A percentile compares a stretch with the other conserved stretches of the same genome.
Conservation (phyloP, 306 rosid species). For the Hippophae rhamnoides region DNA sequence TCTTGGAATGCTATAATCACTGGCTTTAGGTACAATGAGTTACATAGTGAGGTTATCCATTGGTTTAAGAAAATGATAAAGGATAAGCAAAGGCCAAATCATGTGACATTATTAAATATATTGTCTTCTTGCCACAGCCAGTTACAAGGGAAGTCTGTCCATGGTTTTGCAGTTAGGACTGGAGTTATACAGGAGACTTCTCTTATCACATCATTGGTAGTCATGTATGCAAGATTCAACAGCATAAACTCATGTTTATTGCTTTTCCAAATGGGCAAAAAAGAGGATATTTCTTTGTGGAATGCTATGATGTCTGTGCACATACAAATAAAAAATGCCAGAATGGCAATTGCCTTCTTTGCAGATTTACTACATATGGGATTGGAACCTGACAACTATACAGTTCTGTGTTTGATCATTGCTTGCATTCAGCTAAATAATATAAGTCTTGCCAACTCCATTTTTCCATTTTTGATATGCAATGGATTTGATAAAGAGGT, state of each 20-base stretch:
- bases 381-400: slow-evolving; percentile 25
- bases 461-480: slow-evolving; percentile 7
- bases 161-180: slow-evolving; percentile 16
- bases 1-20: slow-evolving; percentile 32
- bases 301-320: slow-evolving; percentile 22
- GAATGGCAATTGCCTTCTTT: slow-evolving; percentile 13
- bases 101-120: slow-evolving; percentile 19
- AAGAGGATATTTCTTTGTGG: slow-evolving; percentile 27
- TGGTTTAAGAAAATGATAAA: slow-evolving; percentile 18
- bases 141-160: slow-evolving; percentile 29
- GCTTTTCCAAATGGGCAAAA: slow-evolving; percentile 16
- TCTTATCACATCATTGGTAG: slow-evolving; percentile 22
- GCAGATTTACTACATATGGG: slow-evolving; percentile 15
- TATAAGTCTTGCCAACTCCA: slow-evolving; percentile 9
- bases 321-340: slow-evolving; percentile 10
- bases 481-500: slow-evolving; percentile 22
- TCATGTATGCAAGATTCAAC: slow-evolving; percentile 30
- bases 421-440: slow-evolving; percentile 21
- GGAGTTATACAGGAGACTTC: slow-evolving; percentile 13
- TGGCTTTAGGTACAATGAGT: slow-evolving; percentile 21
- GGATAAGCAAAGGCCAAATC: slow-evolving; percentile 18
- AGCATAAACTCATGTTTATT: slow-evolving; percentile 6
- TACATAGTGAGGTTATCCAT: slow-evolving; percentile 11
- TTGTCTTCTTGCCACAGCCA: slow-evolving; percentile 23
- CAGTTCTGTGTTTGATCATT: slow-evolving; percentile 21